These are phyloP conservation scores for Yamadazyma kitorensis DNA, from an alignment of 805 yeast species.

Conservation along the genomic window DNA sequence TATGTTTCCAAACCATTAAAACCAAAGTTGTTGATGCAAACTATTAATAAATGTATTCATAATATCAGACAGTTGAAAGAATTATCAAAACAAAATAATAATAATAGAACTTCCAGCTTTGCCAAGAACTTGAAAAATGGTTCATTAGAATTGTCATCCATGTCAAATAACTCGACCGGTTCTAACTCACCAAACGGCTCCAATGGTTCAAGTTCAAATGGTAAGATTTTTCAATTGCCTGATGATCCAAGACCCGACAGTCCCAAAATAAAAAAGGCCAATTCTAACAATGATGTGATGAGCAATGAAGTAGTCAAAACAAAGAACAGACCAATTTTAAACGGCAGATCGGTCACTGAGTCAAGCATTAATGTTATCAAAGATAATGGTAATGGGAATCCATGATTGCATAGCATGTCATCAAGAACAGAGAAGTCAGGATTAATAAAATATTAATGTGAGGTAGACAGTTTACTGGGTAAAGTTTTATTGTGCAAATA, in stretches of 20 bases:
- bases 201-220: slow-evolving; percentile 1
- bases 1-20: slow-evolving; percentile 85
- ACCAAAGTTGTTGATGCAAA: slow-evolving; percentile 78
- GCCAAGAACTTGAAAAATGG: slow-evolving; percentile 43
- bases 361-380: slow-evolving; percentile 2
- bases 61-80: slow-evolving; percentile 62
- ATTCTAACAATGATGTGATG: slow-evolving; percentile 25
- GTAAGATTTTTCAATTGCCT: slow-evolving; percentile 8
- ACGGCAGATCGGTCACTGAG: slow-evolving; percentile 34
- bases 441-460: background rate
- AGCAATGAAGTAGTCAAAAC: slow-evolving; percentile 18
- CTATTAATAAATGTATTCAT: slow-evolving; percentile 80
- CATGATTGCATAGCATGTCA: too few relatives aligned
- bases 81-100: slow-evolving; percentile 46
- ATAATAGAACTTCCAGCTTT: slow-evolving; percentile 43
- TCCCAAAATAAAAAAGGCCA: slow-evolving; percentile 24
- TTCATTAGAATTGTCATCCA: slow-evolving; percentile 20
- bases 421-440: too few relatives aligned
- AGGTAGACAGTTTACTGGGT: too few relatives aligned
- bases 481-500: background rate
- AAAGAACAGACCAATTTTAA: slow-evolving; percentile 11
- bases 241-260: slow-evolving; percentile 15
- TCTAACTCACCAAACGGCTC: slow-evolving; percentile 11
- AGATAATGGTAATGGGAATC: background rate
- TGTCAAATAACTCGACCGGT: slow-evolving; percentile 5